Evolutionary conservation across 1,284 basidiomycete species (phyloP).

Genomic region (Puccinia polysora): DNA sequence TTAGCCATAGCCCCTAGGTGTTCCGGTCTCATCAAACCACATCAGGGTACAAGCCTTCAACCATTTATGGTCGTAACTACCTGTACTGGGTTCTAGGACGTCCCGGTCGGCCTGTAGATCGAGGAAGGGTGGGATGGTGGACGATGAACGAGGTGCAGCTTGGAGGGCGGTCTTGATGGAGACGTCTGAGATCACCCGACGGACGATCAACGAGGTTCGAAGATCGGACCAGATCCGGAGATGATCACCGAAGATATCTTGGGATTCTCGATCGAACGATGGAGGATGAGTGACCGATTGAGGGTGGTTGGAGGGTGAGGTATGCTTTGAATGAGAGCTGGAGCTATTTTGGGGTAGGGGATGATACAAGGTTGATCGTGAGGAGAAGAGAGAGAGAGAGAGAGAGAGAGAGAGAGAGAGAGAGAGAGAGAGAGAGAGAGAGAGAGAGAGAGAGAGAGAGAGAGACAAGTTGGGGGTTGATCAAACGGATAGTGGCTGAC

Average conservation of each 20-base stretch:
- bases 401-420: neutral
- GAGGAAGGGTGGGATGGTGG: constrained; percentile 1
- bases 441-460: no score
- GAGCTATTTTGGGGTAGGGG: neutral
- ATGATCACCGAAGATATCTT: constrained; percentile 30
- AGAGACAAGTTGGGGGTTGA: no score
- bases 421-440: neutral
- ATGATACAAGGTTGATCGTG: neutral
- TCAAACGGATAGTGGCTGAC: no score
- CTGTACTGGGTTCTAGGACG: neutral
- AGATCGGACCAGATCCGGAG: constrained; percentile 29
- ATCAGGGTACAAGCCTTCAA: constrained; percentile 26
- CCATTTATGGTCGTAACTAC: constrained; percentile 20
- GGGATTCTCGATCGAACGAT: neutral
- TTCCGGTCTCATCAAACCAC: constrained; percentile 33
- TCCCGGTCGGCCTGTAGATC: neutral
- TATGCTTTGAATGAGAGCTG: neutral
- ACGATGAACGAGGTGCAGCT: neutral
- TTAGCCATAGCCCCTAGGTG: constrained; percentile 35
- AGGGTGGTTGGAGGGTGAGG: neutral
- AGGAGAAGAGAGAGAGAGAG: neutral
- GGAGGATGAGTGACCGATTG: neutral
- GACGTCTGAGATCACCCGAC: constrained; percentile 31
- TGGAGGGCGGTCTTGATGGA: neutral
- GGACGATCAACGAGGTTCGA: constrained; percentile 13